Percentiles rank a stretch among this genome's conserved stretches.
phyloP scores from a whole-genome alignment of 1,139 yeast species.

The Yamadazyma sp. region DNA sequence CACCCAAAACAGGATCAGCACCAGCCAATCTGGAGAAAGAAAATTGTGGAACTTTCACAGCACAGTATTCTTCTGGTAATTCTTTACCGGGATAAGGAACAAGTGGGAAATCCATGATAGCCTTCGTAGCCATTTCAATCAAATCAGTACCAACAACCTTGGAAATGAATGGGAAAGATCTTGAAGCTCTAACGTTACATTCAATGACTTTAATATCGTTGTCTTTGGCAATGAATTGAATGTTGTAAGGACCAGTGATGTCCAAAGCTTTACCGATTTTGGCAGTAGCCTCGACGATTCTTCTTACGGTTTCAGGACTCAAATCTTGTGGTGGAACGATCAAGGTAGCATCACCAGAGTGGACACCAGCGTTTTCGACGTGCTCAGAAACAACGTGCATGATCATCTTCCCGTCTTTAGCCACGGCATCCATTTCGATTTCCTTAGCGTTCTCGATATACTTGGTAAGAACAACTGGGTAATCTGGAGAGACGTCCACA shows the following conservation, averaged over 20 bases:
- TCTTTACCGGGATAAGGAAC: slow-evolving; percentile 87
- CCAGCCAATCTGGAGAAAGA: slow-evolving; percentile 97
- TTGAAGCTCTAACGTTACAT: slow-evolving; percentile 97
- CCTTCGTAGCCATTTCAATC: slow-evolving; percentile 97
- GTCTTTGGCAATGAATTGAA: slow-evolving; percentile 92
- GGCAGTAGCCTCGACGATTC: slow-evolving; percentile 94
- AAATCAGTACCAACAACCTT: slow-evolving; percentile 96
- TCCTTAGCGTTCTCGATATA: slow-evolving; percentile 97
- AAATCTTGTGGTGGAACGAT: slow-evolving; percentile 97
- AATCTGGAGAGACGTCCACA: slow-evolving; percentile 95
- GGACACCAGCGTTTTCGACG: slow-evolving; percentile 99
- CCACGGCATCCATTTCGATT: slow-evolving; percentile 99
- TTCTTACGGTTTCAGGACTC: slow-evolving; percentile 84
- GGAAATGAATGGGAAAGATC: slow-evolving; percentile 98
- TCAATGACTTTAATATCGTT: slow-evolving; percentile 94
- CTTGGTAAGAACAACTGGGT: slow-evolving; percentile 96
- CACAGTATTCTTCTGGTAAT: slow-evolving; percentile 92
- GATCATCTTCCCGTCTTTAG: slow-evolving; percentile 88
- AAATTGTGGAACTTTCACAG: slow-evolving; percentile 96
- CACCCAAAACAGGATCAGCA: slow-evolving; percentile 98
- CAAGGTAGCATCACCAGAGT: slow-evolving; percentile 98
- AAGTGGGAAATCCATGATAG: slow-evolving; percentile 85
- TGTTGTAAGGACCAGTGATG: slow-evolving; percentile 97
- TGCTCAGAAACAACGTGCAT: slow-evolving; percentile 99
- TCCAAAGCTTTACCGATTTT: slow-evolving; percentile 95